Base-by-base conservation (phyloP, 1,139 yeast species). In the Protomyces macrosporus region DNA sequence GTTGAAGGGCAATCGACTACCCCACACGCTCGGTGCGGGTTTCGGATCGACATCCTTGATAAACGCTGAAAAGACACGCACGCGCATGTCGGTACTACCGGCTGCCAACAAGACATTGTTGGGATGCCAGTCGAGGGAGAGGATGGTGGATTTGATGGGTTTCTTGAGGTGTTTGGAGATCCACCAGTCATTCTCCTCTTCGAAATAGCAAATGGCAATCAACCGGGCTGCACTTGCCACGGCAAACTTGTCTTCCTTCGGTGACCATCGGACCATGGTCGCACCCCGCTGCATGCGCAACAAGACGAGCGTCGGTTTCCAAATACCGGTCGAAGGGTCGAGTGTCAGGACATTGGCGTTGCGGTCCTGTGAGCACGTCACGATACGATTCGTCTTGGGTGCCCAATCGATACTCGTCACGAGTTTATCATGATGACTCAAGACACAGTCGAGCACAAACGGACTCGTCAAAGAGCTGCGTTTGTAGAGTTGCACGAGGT, bases 121-220 rank as follows among this genome's bases (percentile, higher is more conserved):
- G 66, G 91, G 93, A 74, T 95, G 98, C 99, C 99, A 95, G 67
- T 87, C 87, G 63, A 93, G 81, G 53, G 88, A 82, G 69, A 93
- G 82, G 70, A 93, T 82, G 52, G 98, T 90, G 9, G 97, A 88
- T 73, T 88, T 87, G 70, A 91, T 81, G 16, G 97, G 97, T 76
- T 89, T 90, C 79, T 90, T 90, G 77, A 95, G 75, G 77, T 93
- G 98, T 77, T 91, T 93, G 30, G 98, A 90, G 61, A 93, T 91
- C 99, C 99, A 95, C 99, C 99, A 95, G 74, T 95, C 96, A 75
- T 93, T 93, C 72, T 91, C 97, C 68, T 82, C 88, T 75, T 95
- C 98, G 75, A 88, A 93, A 77, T 91, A 93, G 78, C 98, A 95
- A 59, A 95, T 88, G 16, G 98, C 97, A 75, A 95, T 87, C 67